These are phyloP conservation scores for Macrotyloma uniflorum DNA, from an alignment of 306 rosid species.

Conservation along the genomic window DNA sequence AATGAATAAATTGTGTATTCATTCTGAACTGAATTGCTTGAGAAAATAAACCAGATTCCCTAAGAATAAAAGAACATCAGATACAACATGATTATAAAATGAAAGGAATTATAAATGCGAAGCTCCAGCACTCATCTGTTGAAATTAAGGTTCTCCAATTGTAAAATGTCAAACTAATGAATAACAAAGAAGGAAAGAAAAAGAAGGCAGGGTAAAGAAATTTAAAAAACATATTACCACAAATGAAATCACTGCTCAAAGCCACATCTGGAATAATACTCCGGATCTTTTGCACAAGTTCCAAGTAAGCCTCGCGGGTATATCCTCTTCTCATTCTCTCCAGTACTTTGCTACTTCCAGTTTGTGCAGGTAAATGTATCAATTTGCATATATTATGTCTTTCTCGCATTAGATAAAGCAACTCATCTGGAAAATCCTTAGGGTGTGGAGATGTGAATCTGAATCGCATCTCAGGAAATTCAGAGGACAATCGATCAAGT, in stretches of 20 bases:
- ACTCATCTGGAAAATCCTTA: slow-evolving; percentile 91
- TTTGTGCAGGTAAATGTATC: slow-evolving; percentile 94
- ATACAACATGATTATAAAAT: not conserved
- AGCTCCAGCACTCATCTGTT: not conserved
- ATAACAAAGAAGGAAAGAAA: not conserved
- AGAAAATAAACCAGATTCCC: slow-evolving; percentile 3
- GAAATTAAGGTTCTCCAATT: slow-evolving; percentile 28
- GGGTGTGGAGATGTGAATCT: slow-evolving; percentile 99
- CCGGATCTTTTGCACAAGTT: slow-evolving; percentile 84
- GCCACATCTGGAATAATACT: slow-evolving; percentile 85
- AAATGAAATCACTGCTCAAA: slow-evolving; percentile 92
- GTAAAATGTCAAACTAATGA: slow-evolving; percentile 23
- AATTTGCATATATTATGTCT: slow-evolving; percentile 82
- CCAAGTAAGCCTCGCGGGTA: slow-evolving; percentile 89
- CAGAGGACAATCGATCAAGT: slow-evolving; percentile 75
- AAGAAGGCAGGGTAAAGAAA: not conserved
- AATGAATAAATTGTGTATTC: not conserved
- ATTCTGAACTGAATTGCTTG: slow-evolving; percentile 2
- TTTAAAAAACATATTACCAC: slow-evolving; percentile 58
- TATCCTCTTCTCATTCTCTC: slow-evolving; percentile 98
- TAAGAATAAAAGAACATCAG: not conserved
- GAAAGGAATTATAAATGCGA: not conserved
- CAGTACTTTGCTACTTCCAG: slow-evolving; percentile 73
- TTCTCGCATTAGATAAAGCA: slow-evolving; percentile 85
- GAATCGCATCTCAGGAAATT: slow-evolving; percentile 96